Evolutionary conservation across 352 stramenopile species (phyloP), one percentile per base, ranked within the genome.

Genomic region (Pythium dissimile): DNA sequence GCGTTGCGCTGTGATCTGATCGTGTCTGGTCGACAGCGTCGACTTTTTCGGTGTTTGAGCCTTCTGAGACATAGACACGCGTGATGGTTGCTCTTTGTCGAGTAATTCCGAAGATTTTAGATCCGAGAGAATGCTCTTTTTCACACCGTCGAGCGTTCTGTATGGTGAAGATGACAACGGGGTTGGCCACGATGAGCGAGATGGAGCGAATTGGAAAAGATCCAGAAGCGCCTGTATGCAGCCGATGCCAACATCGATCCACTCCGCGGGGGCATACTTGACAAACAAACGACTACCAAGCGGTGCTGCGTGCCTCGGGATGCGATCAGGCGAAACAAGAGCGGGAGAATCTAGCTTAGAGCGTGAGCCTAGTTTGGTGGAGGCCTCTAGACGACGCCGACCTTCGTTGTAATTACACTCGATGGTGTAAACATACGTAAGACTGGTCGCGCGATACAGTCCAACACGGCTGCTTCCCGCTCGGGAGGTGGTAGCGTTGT

Each of bases 351-450:
- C 38, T 45, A 9, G 21, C 37, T 39, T 5, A 24, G 31, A 13
- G 38, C 47, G 42, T 15, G 30, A 53, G 52, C 34, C n/a, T n/a
- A n/a, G n/a, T n/a, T 65, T 46, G 31, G 62, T 63, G 1, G 64
- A 72, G 11, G 54, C 55, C 32, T 68, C 69, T 27, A 75, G 54
- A 60, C 70, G 69, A 20, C 66, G 72, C 12, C 75, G 67, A 0
- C 81, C 84, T 66, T 77, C 84, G 64, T 96, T 95, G 75, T 97
- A 97, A 66, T 97, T 97, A 68, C 89, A 97, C 67, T 97, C 90
- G 32, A 97, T 79, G 10, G 90, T 97, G 71, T 97, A 97, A 41
- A 92, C 84, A 56, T 85, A 80, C 31, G 65, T 77, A n/a, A 86
- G 65, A 23, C 73, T 76, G 3, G 84, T 94, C n/a, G 75, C 75